Conservation (phyloP, 2,329 filamentous ascomycete genomes). For the Trichoderma aggressivum region DNA sequence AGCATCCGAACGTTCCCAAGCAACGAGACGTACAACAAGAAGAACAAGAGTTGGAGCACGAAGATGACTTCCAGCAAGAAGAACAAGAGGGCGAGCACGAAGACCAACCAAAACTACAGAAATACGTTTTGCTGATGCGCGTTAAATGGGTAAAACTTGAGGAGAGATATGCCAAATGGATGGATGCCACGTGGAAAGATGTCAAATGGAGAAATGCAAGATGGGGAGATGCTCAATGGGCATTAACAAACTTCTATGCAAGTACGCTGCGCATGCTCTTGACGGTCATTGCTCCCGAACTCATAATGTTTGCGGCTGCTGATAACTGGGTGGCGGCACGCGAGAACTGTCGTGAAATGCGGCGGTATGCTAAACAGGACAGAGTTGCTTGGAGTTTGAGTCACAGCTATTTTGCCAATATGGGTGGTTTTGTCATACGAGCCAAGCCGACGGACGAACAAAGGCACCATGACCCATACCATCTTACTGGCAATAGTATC, state of each 20-base stretch:
- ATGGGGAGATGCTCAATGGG: neutral
- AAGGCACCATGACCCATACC: no score
- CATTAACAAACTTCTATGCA: neutral
- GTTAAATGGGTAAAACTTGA: no score
- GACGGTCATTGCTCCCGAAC: neutral
- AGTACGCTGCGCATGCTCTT: neutral
- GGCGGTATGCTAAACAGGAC: rapidly evolving
- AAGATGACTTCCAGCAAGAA: no score
- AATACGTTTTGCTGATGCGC: no score
- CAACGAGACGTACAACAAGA: no score
- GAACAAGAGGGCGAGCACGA: no score
- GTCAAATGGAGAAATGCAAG: neutral
- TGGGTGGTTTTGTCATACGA: neutral
- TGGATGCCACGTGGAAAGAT: neutral
- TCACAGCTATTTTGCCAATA: neutral
- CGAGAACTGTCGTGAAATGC: rapidly evolving
- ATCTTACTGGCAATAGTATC: neutral
- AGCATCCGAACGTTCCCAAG: neutral
- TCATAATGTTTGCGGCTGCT: neutral
- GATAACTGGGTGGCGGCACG: neutral
- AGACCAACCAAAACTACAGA: no score
- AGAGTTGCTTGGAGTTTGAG: neutral
- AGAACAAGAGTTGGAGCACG: no score
- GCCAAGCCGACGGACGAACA: neutral
- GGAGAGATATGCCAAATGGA: no score